A percentile compares a stretch with the other conserved stretches of the same genome.
phyloP scores from a whole-genome alignment of 495 filamentous ascomycete species.

The Penicillium pulvis region DNA sequence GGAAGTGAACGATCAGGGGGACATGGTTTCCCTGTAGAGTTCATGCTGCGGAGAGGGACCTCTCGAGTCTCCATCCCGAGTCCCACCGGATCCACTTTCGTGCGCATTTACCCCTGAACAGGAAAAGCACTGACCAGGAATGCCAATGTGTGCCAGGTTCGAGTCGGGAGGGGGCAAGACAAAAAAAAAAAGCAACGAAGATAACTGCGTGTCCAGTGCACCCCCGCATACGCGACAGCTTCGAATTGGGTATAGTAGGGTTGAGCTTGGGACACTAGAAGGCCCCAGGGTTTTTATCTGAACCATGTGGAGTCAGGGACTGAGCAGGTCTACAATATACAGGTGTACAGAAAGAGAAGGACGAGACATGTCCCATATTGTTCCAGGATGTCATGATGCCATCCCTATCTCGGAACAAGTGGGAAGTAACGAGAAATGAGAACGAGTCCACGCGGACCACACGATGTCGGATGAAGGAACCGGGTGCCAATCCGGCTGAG shows the following conservation, averaged over 20 bases:
- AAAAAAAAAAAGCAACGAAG: constrained; percentile 15
- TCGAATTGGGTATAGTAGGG: constrained; percentile 4
- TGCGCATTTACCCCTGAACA: constrained; percentile 30
- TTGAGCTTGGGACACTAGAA: constrained; percentile 15
- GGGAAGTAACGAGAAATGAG: background rate
- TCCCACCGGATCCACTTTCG: constrained; percentile 24
- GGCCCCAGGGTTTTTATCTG: constrained; percentile 1
- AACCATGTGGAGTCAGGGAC: constrained; percentile 2
- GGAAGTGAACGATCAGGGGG: no score
- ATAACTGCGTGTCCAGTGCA: constrained; percentile 7
- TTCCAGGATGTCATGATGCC: background rate
- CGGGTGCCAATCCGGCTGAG: constrained; percentile 19
- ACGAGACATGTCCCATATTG: background rate
- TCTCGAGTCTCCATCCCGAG: constrained; percentile 24
- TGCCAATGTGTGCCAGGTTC: background rate
- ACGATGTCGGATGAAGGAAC: constrained; percentile 17
- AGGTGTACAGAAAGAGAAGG: no score
- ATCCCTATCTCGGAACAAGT: background rate
- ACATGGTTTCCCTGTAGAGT: constrained; percentile 1
- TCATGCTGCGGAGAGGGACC: constrained; percentile 17
- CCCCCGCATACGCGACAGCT: constrained; percentile 18
- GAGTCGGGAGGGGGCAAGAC: background rate
- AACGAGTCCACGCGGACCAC: constrained; percentile 13
- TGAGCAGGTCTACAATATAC: background rate
- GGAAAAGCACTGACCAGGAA: constrained; percentile 25